Evolutionary conservation across 176 grass and related monocot species (phyloP), one percentile per base, ranked within the genome.

Genomic region (Saccharum spontaneum): DNA sequence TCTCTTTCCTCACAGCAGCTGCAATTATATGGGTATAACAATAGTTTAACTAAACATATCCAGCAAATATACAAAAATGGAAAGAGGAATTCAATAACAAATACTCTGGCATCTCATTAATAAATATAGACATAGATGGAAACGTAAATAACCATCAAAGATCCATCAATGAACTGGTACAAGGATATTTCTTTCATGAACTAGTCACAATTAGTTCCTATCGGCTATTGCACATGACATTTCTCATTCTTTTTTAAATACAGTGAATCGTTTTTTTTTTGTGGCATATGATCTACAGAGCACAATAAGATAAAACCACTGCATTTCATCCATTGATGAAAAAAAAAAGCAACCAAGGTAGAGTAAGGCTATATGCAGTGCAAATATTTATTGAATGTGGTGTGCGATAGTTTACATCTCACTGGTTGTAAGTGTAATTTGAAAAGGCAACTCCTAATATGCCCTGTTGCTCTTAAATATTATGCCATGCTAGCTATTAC

Each of bases 1-100:
- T 99, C 79, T 99, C 97, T 86, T 94, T 94, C 82, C 97, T 97
- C 77, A 99, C 94, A 92, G 82, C 90, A 92, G 94, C 97, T 99
- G 94, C 77, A 94, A 73, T 67, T 11, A 68, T 49, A 86, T 31
- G 54, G 75, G 23, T 77, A 64, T 36, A 76, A 84, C 14, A 75
- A 22, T 79, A 78, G 16, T 65, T 33, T 30, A 78, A 72, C 23
- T 71, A n/a, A 59, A 76, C 48, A 76, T 49, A 37, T 37, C 49
- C 11, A 59, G 10, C 33, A 86, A 91, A 86, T 44, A 79, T n/a
- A 86, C 13, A 86, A 36, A 79, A 49, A 59, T 15, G 68, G 15
- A 83, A 67, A 49, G 46, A 46, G 20, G 1, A 77, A 9, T 72
- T 30, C 44, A 49, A 37, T 57, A 31, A 83, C 37, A 86, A 67